Conservation (phyloP, 2,329 filamentous ascomycete genomes). For the Verticillium klebahnii region DNA sequence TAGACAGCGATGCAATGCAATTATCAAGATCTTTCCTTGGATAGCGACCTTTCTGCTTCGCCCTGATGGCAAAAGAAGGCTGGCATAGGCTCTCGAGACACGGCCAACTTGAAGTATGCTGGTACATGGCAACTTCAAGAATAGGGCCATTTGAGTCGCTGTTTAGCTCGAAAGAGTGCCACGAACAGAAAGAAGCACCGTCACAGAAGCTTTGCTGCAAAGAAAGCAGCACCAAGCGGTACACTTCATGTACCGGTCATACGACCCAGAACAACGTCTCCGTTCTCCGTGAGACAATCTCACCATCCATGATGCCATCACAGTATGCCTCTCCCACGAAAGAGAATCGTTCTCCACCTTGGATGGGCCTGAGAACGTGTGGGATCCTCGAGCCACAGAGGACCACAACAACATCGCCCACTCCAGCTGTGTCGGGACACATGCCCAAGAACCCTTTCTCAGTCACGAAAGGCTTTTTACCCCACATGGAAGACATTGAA, state of each 20-base stretch:
- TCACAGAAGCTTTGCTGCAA: neutral
- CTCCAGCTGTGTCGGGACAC: neutral
- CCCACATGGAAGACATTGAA: slow-evolving; percentile 5
- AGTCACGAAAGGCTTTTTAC: slow-evolving; percentile 8
- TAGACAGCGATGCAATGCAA: too few species aligned
- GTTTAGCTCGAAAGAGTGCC: too few species aligned
- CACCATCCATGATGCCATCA: slow-evolving; percentile 10
- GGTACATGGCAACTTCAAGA: too few species aligned
- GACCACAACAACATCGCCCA: slow-evolving; percentile 10
- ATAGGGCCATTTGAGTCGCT: too few species aligned
- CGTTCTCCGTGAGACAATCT: neutral
- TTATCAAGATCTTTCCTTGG: too few species aligned
- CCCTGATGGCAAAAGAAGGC: too few species aligned
- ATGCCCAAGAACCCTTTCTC: slow-evolving; percentile 9
- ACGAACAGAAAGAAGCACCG: neutral
- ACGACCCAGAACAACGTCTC: neutral
- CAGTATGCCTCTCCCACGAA: slow-evolving; percentile 10
- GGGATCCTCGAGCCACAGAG: slow-evolving; percentile 8
- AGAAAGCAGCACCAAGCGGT: neutral
- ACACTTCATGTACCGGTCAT: neutral
- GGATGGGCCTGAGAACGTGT: slow-evolving; percentile 11
- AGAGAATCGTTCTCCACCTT: slow-evolving; percentile 6
- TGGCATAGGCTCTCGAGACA: too few species aligned
- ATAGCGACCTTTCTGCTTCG: too few species aligned
- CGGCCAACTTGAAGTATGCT: too few species aligned